Evolutionary conservation across 805 yeast genomes (phyloP).

Genomic region (Candida verbasci): DNA sequence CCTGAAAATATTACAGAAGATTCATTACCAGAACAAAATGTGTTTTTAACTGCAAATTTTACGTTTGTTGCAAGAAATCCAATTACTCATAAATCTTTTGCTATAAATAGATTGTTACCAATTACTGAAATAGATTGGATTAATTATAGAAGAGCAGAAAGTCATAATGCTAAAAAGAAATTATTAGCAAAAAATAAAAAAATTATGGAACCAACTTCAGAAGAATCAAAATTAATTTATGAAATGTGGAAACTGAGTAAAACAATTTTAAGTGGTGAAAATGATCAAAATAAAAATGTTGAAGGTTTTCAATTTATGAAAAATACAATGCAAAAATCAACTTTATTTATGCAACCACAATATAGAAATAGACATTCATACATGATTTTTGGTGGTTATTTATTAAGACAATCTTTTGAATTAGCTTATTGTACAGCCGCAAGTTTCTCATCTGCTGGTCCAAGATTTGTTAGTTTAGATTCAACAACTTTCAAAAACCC

Average conservation of each 20-base stretch:
- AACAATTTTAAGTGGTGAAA: constrained; percentile 2
- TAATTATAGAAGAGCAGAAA: constrained; percentile 84
- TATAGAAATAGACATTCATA: constrained; percentile 91
- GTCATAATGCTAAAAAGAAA: constrained; percentile 83
- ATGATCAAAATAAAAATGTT: constrained; percentile 31
- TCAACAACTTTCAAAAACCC: constrained; percentile 91
- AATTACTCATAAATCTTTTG: constrained; percentile 81
- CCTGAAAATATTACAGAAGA: constrained; percentile 53
- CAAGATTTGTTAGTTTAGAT: constrained; percentile 85
- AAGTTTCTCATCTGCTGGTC: constrained; percentile 77
- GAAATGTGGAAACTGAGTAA: constrained; percentile 57
- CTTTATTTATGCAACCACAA: constrained; percentile 93
- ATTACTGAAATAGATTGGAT: constrained; percentile 71
- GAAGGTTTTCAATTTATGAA: constrained; percentile 59
- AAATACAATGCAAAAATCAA: constrained; percentile 66
- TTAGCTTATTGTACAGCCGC: constrained; percentile 92
- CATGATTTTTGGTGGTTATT: constrained; percentile 93
- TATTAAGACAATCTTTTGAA: constrained; percentile 89
- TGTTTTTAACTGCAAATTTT: constrained; percentile 84
- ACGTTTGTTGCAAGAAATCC: constrained; percentile 97
- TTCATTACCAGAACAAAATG: constrained; percentile 58
- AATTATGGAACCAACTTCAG: constrained; percentile 58
- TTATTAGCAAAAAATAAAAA: constrained; percentile 63
- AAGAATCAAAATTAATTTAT: constrained; percentile 73
- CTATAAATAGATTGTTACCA: constrained; percentile 78